These are phyloP conservation scores for Kodamaea suecica DNA, from an alignment of 1,139 yeast genomes.

Conservation along the genomic window DNA sequence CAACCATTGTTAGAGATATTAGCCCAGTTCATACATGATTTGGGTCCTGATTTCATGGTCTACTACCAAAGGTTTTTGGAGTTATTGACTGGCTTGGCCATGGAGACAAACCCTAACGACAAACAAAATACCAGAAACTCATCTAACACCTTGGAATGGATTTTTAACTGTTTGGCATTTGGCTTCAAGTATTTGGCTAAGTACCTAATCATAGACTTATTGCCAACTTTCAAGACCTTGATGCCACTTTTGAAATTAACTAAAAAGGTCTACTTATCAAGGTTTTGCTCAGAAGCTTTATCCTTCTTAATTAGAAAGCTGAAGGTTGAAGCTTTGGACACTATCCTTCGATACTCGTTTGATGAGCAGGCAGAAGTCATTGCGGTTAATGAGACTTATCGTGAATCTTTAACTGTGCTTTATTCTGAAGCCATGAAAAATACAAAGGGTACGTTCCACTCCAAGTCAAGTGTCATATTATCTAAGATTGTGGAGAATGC, in stretches of 20 bases:
- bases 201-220: slow-evolving; percentile 56
- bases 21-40: slow-evolving; percentile 85
- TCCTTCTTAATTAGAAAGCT: slow-evolving; percentile 80
- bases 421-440: slow-evolving; percentile 75
- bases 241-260: slow-evolving; percentile 58
- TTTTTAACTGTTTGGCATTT: slow-evolving; percentile 82
- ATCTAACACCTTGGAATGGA: slow-evolving; percentile 77
- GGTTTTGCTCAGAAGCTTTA: slow-evolving; percentile 89
- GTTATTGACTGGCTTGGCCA: slow-evolving; percentile 51
- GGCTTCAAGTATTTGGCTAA: slow-evolving; percentile 82
- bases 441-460: slow-evolving; percentile 70
- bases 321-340: slow-evolving; percentile 43
- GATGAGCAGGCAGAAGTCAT: slow-evolving; percentile 36
- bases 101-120: slow-evolving; percentile 45
- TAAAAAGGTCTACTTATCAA: slow-evolving; percentile 60
- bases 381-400: slow-evolving; percentile 40
- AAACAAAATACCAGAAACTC: slow-evolving; percentile 42
- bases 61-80: slow-evolving; percentile 56
- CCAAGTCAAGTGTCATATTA: slow-evolving; percentile 56
- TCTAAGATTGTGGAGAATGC: slow-evolving; percentile 41
- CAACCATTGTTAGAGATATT: slow-evolving; percentile 81
- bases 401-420: slow-evolving; percentile 57
- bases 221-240: slow-evolving; percentile 64
- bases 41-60: slow-evolving; percentile 85
- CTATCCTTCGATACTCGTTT: slow-evolving; percentile 51